Conservation (phyloP, 2,329 filamentous ascomycete species). For the Rhytidhysteron rufulum region DNA sequence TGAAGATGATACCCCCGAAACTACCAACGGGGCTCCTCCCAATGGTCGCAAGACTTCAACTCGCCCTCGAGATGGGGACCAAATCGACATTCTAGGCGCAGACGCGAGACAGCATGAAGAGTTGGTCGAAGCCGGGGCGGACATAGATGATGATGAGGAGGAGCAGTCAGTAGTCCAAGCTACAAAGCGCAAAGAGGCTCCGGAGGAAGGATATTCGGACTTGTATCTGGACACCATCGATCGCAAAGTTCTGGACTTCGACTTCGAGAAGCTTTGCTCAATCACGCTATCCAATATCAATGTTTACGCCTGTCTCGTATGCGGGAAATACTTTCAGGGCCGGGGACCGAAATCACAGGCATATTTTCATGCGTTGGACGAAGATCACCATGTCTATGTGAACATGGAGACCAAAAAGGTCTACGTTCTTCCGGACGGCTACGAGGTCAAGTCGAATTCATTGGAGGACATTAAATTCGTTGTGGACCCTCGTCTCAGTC, state of each 20-base stretch:
- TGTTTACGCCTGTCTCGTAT: conserved; percentile 95
- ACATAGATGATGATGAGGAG: conserved; percentile 24
- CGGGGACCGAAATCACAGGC: conserved; percentile 91
- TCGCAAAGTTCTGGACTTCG: conserved; percentile 88
- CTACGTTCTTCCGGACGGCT: conserved; percentile 90
- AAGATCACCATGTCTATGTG: conserved; percentile 95
- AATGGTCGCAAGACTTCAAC: conserved; percentile 30
- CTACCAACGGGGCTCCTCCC: conserved; percentile 16
- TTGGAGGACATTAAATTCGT: conserved; percentile 98
- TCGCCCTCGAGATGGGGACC: conserved; percentile 20
- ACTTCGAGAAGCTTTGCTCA: conserved; percentile 98
- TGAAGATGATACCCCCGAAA: conserved; percentile 28
- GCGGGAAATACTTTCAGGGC: conserved; percentile 96
- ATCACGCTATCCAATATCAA: conserved; percentile 97
- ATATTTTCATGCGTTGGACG: conserved; percentile 94
- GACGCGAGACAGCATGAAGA: conserved; percentile 34
- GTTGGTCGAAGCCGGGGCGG: conserved; percentile 32
- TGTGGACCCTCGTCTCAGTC: conserved; percentile 82
- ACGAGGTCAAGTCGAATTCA: conserved; percentile 91
- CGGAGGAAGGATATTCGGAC: conserved; percentile 85
- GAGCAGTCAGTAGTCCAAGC: conserved; percentile 39
- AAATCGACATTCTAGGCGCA: conserved; percentile 31
- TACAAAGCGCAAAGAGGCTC: conserved; percentile 68
- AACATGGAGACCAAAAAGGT: conserved; percentile 93
- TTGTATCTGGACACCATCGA: conserved; percentile 97